Evolutionary conservation across 2,329 filamentous ascomycete genomes (phyloP).

Genomic region (Teratosphaeria destructans): DNA sequence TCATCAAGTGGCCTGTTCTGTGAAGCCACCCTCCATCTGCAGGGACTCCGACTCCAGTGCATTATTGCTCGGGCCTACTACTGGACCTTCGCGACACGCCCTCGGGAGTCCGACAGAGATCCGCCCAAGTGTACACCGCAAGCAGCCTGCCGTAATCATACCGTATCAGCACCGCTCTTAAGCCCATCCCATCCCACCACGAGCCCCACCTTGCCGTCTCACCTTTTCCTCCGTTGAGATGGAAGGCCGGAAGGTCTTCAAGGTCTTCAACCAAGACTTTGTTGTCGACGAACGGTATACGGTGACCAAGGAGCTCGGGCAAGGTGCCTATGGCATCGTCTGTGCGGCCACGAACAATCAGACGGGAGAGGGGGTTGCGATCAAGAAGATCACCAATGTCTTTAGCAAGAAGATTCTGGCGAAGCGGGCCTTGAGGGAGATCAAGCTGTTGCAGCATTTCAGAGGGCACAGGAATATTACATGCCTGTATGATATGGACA

Average conservation of each 20-base stretch:
- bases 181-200: background rate
- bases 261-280: slow-evolving; percentile 99
- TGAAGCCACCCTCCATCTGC: background rate
- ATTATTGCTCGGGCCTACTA: background rate
- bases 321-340: slow-evolving; percentile 97
- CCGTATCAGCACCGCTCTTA: background rate
- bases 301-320: slow-evolving; percentile 95
- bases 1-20: background rate
- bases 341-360: slow-evolving; percentile 90
- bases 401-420: slow-evolving; percentile 99
- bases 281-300: slow-evolving; percentile 96
- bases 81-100: background rate
- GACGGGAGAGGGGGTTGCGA: slow-evolving; percentile 86
- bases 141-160: background rate
- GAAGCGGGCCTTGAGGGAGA: slow-evolving; percentile 94
- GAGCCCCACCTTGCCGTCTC: background rate
- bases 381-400: slow-evolving; percentile 99
- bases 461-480: slow-evolving; percentile 65
- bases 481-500: slow-evolving; percentile 99
- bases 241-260: slow-evolving; percentile 79
- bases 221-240: background rate
- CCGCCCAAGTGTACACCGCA: background rate
- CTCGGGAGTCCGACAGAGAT: background rate
- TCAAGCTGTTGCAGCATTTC: slow-evolving; percentile 98
- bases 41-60: background rate